phyloP scores from a whole-genome alignment of 495 filamentous ascomycete genomes.

The Penicillium soppii region DNA sequence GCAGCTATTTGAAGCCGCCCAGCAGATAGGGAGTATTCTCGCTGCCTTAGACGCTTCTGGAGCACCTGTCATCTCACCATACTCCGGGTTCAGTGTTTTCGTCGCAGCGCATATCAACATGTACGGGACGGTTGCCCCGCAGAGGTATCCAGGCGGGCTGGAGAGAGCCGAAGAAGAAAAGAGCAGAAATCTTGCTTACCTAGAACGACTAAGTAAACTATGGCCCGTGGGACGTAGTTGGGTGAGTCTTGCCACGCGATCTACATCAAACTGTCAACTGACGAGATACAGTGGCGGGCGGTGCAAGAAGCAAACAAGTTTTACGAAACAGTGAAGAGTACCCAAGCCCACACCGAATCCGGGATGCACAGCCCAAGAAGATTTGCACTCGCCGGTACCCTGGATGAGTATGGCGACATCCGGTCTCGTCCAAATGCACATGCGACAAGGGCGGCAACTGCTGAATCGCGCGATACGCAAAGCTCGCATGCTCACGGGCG shows the following conservation, averaged over 20 bases:
- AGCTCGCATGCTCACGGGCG: not conserved
- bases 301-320: slow-evolving; percentile 45
- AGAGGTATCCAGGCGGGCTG: slow-evolving; percentile 37
- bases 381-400: slow-evolving; percentile 34
- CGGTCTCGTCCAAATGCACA: slow-evolving; percentile 29
- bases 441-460: slow-evolving; percentile 7
- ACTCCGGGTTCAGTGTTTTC: slow-evolving; percentile 46
- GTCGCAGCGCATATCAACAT: slow-evolving; percentile 48
- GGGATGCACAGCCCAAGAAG: slow-evolving; percentile 29
- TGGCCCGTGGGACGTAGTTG: slow-evolving; percentile 45
- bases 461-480: slow-evolving; percentile 7
- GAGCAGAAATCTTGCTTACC: slow-evolving; percentile 34
- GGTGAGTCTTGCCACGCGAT: slow-evolving; percentile 20
- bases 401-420: slow-evolving; percentile 48
- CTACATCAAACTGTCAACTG: not conserved
- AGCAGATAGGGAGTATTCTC: slow-evolving; percentile 37
- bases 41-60: slow-evolving; percentile 36
- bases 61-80: slow-evolving; percentile 42
- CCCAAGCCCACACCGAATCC: slow-evolving; percentile 19
- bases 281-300: slow-evolving; percentile 39
- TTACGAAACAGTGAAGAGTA: slow-evolving; percentile 37
- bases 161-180: slow-evolving; percentile 40
- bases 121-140: slow-evolving; percentile 42
- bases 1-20: slow-evolving; percentile 38
- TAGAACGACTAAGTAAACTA: slow-evolving; percentile 36